These are phyloP conservation scores for Ustulina deusta DNA, from an alignment of 2,329 filamentous ascomycete species.

Conservation along the genomic window DNA sequence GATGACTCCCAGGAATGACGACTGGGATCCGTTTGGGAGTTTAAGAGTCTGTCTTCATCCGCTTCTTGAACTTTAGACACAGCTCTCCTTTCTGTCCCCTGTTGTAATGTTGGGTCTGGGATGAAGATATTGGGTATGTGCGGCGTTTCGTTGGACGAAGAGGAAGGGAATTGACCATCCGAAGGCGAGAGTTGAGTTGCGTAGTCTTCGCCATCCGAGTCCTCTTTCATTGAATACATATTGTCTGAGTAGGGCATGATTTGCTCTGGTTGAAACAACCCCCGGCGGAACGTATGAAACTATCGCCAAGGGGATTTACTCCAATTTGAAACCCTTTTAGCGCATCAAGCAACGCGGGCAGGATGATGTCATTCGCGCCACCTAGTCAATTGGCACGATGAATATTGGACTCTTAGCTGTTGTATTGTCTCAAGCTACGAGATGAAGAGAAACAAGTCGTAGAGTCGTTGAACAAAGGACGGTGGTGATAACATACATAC, in stretches of 20 bases:
- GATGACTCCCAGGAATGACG: constrained; percentile 35
- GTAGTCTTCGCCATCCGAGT: constrained; percentile 50
- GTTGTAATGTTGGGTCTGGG: constrained; percentile 60
- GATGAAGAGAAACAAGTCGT: constrained; percentile 1
- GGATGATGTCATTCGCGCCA: constrained; percentile 19
- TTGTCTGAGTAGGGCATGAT: constrained; percentile 64
- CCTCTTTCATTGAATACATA: constrained; percentile 57
- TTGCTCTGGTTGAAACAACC: constrained; percentile 46
- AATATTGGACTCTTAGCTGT: not conserved
- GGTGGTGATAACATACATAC: not conserved
- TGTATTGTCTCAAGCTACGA: constrained; percentile 8
- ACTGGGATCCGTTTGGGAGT: constrained; percentile 36
- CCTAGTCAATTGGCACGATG: constrained; percentile 21
- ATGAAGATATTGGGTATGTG: constrained; percentile 62
- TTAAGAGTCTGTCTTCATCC: constrained; percentile 55
- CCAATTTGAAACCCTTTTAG: constrained; percentile 44
- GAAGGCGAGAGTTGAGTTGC: constrained; percentile 60
- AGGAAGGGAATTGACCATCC: constrained; percentile 64
- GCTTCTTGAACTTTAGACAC: constrained; percentile 61
- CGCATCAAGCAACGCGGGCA: constrained; percentile 30
- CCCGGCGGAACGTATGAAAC: constrained; percentile 46
- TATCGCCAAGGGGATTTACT: constrained; percentile 46
- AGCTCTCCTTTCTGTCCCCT: constrained; percentile 48
- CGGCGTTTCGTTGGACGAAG: constrained; percentile 56
- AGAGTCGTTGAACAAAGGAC: constrained; percentile 6